Percentiles rank a stretch among this genome's conserved stretches.
Conservation (phyloP, 176 grass and related monocot genomes). For the Oryza glaberrima region DNA sequence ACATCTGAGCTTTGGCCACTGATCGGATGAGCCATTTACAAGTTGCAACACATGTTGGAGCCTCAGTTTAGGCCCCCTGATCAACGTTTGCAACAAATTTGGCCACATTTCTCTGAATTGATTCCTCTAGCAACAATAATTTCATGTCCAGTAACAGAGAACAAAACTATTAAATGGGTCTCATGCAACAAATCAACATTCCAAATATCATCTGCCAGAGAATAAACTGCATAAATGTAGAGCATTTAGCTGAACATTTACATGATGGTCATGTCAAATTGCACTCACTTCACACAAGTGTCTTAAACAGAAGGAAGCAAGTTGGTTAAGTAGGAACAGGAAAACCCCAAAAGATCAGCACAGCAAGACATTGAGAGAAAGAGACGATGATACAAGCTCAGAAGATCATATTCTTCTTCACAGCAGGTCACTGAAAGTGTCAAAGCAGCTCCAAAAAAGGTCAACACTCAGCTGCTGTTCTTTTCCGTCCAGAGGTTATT, state of each 20-base stretch:
- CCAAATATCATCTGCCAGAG: neutral
- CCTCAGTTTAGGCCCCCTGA: too few species aligned
- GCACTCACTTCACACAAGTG: neutral
- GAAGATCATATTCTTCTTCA: conserved; percentile 46
- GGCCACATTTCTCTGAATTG: neutral
- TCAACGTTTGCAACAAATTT: neutral
- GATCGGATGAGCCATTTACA: neutral
- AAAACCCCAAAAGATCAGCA: neutral
- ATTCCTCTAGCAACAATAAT: neutral
- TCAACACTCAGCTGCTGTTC: too few species aligned
- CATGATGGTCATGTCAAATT: conserved; percentile 17
- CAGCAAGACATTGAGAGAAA: neutral
- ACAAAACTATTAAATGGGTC: neutral
- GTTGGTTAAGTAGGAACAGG: neutral
- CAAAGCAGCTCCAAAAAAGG: neutral
- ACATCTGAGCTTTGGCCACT: neutral
- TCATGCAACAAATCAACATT: neutral
- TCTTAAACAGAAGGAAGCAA: conserved; percentile 2
- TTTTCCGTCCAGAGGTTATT: conserved; percentile 42
- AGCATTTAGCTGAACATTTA: conserved; percentile 41
- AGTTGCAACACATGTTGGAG: too few species aligned
- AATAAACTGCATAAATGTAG: conserved; percentile 6
- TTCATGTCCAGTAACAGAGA: neutral
- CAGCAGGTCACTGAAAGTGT: neutral
- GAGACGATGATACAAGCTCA: conserved; percentile 52